Evolutionary conservation across 2,329 filamentous ascomycete genomes (phyloP), one percentile per base, ranked within the genome.

Genomic region (Ophiostoma novo-ulmi): DNA sequence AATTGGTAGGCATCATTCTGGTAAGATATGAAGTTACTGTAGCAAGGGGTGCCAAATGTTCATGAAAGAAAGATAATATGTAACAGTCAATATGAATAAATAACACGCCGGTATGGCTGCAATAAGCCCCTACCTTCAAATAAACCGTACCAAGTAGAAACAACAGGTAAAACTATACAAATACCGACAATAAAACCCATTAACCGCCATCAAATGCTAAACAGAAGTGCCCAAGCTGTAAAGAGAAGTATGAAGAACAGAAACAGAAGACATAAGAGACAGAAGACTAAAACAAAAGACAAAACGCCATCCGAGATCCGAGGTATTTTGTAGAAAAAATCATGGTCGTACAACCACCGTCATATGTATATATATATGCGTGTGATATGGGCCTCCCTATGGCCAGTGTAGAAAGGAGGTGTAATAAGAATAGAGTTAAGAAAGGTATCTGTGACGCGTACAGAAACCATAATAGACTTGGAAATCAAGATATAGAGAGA

Each of bases 241-340:
- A 35, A 66, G 20, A n/a, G 31, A 31, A 31, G 10, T 17, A 48
- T 48, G 44, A 39, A 7, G 3, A 67, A 48, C 38, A 69, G 8
- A 31, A 69, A 69, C 52, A 63, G 35, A 20, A 48, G 11, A 41
- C 1, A n/a, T 26, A 36, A 44, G 67, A 3, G 67, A 3, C 36
- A 69, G 22, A 20, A 63, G 44, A 69, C 66, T 44, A 61, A 2
- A 22, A 44, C 14, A 61, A 52, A 8, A 35, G 35, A 20, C 22
- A 39, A 5, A 63, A 67, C 70, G 67, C 66, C 68, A 35, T 22
- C 39, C 44, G 22, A 58, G 55, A 48, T 66, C 70, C 67, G 20
- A 61, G 52, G 31, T 69, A 69, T 38, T 68, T 58, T 61, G 39
- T 22, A 31, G 44, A 67, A 48, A 48, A 13, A 67, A 31, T n/a